Base-by-base conservation (phyloP, 208 protist species). In the Trichomonas vaginalis region DNA sequence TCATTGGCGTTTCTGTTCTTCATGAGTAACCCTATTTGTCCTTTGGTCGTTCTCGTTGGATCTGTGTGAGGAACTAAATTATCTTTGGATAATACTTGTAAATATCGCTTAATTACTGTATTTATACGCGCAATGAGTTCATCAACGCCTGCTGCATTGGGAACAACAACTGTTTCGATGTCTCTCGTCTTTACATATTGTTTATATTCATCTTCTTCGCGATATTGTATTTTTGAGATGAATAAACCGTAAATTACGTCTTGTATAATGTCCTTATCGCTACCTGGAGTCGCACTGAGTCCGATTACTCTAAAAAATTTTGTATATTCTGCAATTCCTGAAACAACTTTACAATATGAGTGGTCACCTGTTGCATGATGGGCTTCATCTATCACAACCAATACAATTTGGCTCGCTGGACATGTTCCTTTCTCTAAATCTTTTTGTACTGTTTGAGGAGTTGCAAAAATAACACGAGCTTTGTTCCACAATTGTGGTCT, bases 201-300 rank as follows among this genome's bases (percentile, higher is more conserved):
- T n/a, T 42, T 45, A 92, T 23, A 70, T 39, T 95, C 62, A 56
- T 96, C 45, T 37, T 96, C 70, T n/a, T 40, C 35, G 21, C 56
- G 56, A 27, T 82, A 79, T 79, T 80, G 23, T 27, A 96, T 61
- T 90, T 96, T 90, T 15, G 27, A 47, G 21, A 96, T 96, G 17
- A 49, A 32, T 27, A 97, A 61, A 83, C 87, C 51, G 35, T 97
- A 88, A 45, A 96, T 96, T 62, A 97, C 47, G 47, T 95, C 49
- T 48, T 97, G 96, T 37, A 97, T 49, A 17, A 17, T 51, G 39
- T 42, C 35, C 17, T 80, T 15, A 49, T 88, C 56, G 17, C 32
- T 37, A 51, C 97, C 97, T 21, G 97, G 97, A 39, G 97, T 97
- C 3, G 97, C 97, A 56, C 86, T 96, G 47, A 97, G 95, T 35